Percentiles rank a stretch among this genome's conserved stretches.
phyloP scores from a whole-genome alignment of 345 rosid species.

The Gossypium ekmanianum region DNA sequence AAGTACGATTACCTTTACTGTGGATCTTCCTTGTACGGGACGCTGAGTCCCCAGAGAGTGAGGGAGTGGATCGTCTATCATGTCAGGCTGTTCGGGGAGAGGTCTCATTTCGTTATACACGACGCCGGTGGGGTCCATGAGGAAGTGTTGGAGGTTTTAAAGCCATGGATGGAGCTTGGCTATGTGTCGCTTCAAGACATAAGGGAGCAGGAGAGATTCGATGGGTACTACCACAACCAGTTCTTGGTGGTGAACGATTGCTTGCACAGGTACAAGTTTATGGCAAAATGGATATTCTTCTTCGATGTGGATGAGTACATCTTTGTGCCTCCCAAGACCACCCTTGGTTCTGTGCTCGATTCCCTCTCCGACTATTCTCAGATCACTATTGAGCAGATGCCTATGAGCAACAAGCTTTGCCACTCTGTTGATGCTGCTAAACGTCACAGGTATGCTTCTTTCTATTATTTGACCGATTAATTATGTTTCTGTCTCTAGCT shows the following conservation, averaged over 20 bases:
- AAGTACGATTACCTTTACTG: constrained; percentile 82
- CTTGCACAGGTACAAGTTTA: constrained; percentile 68
- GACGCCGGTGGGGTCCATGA: constrained; percentile 84
- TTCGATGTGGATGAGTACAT: constrained; percentile 84
- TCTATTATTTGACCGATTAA: background rate
- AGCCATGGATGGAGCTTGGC: constrained; percentile 93
- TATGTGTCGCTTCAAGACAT: constrained; percentile 77
- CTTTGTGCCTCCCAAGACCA: constrained; percentile 50
- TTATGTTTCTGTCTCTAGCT: background rate
- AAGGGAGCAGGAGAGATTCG: constrained; percentile 80
- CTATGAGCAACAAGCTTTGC: constrained; percentile 76
- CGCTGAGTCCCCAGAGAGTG: constrained; percentile 70
- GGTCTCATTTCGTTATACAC: constrained; percentile 76
- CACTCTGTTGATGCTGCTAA: constrained; percentile 53
- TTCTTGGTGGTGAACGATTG: constrained; percentile 93
- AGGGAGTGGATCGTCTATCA: constrained; percentile 94
- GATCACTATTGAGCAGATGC: constrained; percentile 79
- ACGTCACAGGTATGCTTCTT: constrained; percentile 55
- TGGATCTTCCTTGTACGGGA: constrained; percentile 78
- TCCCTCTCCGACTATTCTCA: constrained; percentile 57
- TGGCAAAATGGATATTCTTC: constrained; percentile 89
- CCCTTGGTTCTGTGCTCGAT: constrained; percentile 55
- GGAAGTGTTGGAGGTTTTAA: constrained; percentile 67
- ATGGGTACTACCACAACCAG: constrained; percentile 92
- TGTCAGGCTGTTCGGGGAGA: constrained; percentile 58